Evolutionary conservation across 2,329 filamentous ascomycete genomes (phyloP).

Genomic region (Neonectria punicea): DNA sequence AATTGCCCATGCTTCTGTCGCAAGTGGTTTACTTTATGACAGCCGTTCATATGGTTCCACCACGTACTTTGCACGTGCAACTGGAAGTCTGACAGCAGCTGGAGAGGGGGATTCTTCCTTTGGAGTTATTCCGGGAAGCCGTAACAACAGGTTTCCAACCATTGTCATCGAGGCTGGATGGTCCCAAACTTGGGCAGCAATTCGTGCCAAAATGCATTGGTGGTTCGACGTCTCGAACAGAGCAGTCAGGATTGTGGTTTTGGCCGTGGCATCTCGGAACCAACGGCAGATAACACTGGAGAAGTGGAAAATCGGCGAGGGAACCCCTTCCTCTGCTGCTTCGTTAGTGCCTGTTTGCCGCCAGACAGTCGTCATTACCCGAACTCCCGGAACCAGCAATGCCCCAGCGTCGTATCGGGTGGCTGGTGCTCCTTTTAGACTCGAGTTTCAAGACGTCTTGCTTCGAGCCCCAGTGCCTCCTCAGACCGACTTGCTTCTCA

Average conservation of each 20-base stretch:
- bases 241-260: not conserved
- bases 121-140: not conserved
- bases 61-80: too few relatives aligned
- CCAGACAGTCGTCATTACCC: too few relatives aligned
- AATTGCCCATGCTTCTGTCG: fast-evolving
- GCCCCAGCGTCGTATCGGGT: not conserved
- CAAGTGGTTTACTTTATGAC: not conserved
- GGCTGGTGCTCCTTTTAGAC: not conserved
- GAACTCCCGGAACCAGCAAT: too few relatives aligned
- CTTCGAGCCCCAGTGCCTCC: not conserved
- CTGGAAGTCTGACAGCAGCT: not conserved
- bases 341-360: too few relatives aligned
- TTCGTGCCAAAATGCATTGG: not conserved
- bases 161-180: not conserved
- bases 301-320: not conserved
- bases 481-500: not conserved
- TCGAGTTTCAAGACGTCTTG: not conserved
- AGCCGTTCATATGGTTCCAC: too few relatives aligned
- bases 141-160: not conserved
- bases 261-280: not conserved
- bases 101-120: not conserved
- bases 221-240: not conserved
- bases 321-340: too few relatives aligned
- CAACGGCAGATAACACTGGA: not conserved
- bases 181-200: not conserved